Base-by-base conservation (phyloP, 331 rosid genomes). In the Cucumis variabilis region DNA sequence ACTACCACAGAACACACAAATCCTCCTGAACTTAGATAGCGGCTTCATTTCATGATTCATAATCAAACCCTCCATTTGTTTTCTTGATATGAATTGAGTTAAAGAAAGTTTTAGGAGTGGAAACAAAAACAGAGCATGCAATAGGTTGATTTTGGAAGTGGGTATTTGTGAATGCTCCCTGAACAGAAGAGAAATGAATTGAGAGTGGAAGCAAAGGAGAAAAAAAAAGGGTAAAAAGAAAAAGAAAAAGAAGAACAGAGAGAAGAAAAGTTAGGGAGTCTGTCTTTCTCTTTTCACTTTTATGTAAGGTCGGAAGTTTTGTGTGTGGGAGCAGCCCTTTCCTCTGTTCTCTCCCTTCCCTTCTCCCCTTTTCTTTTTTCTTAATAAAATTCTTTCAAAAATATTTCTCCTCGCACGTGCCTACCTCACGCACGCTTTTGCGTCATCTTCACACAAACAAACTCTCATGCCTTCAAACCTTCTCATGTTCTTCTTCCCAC, bases 1-100 rank as follows among this genome's bases (percentile, higher is more conserved):
- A 86, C 99, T 97, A 13, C 99, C 99, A 90, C 99, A 97, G 88
- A 97, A 97, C 62, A 97, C 98, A 91, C 99, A 97, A 91, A 97
- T 95, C 69, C 98, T 97, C 68, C 92, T 90, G 87, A 97, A 97
- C 96, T 86, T 96, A 44, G 99, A 94, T 82, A 83, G 93, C 82
- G 86, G 93, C 84, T 78, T 91, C 65, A 86, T 90, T 90, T 94
- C 97, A 91, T 81, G 9, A 41, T 2, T 80, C 68, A 85, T 93
- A 71, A 88, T 88, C 67, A 70, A 88, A 70, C 89, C 86, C 88
- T 94, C 98, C 99, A 97, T 94, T 88, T 84, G n/a, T 30, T 55
- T 15, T 30, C 21, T 9, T 82, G 75, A 0, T 93, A 91, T 89
- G 78, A 53, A 41, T n/a, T 53, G 51, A 25, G 20, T 20, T 41